Evolutionary conservation across 208 protist genomes (phyloP).

Genomic region (Strigomonas galati): DNA sequence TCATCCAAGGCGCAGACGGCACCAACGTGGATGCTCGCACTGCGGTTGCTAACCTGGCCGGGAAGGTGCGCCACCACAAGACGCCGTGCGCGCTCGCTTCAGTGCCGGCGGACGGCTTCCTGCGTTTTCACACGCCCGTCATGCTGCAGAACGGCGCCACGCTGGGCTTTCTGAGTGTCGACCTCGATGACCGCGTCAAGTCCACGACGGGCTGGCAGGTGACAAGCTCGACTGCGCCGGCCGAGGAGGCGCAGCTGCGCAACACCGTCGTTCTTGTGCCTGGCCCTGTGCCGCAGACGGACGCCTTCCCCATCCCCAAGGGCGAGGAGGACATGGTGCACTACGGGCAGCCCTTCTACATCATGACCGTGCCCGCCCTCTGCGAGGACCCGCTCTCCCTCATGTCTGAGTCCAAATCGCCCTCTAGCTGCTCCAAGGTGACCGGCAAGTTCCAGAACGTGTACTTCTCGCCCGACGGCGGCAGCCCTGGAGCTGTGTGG

Average conservation of each 20-base stretch:
- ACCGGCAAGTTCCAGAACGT: conserved; percentile 74
- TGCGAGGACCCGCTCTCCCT: conserved; percentile 74
- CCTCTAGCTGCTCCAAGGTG: conserved; percentile 58
- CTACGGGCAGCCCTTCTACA: conserved; percentile 87
- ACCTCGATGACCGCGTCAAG: conserved; percentile 70
- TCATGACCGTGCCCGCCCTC: conserved; percentile 72
- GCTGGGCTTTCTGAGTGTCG: conserved; percentile 73
- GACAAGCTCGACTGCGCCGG: conserved; percentile 43
- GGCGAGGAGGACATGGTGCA: conserved; percentile 84
- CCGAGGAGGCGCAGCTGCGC: conserved; percentile 56
- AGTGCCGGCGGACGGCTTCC: conserved; percentile 50
- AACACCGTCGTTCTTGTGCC: conserved; percentile 73
- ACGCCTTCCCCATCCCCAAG: conserved; percentile 60
- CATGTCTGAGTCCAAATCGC: conserved; percentile 60
- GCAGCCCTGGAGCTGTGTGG: conserved; percentile 67
- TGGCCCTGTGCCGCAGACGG: conserved; percentile 58
- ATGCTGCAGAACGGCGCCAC: conserved; percentile 83
- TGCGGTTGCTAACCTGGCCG: conserved; percentile 60
- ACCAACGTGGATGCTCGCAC: conserved; percentile 48
- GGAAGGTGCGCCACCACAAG: conserved; percentile 84
- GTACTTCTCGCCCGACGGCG: conserved; percentile 80
- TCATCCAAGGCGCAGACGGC: conserved; percentile 68
- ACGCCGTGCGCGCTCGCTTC: conserved; percentile 47
- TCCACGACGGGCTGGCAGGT: conserved; percentile 65
- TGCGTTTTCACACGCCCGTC: conserved; percentile 75